phyloP scores from a whole-genome alignment of 192 early-diverging fungal genomes.

The Neocallimastix lanati region DNA sequence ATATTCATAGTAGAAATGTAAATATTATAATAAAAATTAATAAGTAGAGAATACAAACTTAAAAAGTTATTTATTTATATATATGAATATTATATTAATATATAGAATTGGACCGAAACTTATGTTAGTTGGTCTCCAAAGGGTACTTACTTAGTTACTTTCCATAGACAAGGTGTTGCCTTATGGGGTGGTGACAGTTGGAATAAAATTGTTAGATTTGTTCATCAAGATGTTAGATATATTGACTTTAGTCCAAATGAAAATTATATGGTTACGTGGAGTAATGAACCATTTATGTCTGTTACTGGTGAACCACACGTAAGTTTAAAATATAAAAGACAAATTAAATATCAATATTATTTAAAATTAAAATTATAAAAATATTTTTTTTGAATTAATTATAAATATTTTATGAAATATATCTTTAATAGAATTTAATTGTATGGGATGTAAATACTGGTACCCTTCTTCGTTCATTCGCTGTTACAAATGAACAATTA shows the following conservation, averaged over 20 bases:
- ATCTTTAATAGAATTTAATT: constrained; percentile 20
- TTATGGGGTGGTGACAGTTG: constrained; percentile 91
- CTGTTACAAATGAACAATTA: constrained; percentile 11
- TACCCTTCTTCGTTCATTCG: constrained; percentile 74
- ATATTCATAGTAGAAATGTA: constrained; percentile 39
- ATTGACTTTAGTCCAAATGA: constrained; percentile 92
- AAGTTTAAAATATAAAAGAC: neutral
- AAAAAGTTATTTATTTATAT: no score
- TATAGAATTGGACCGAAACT: constrained; percentile 81
- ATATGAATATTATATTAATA: no score
- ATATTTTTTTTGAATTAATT: no score
- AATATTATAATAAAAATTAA: no score
- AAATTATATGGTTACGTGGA: constrained; percentile 78
- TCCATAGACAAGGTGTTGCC: constrained; percentile 83
- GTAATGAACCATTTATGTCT: constrained; percentile 62
- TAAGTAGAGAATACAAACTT: no score
- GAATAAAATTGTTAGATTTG: constrained; percentile 78
- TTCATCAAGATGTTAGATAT: constrained; percentile 73
- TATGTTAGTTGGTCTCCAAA: constrained; percentile 88
- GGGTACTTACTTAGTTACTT: constrained; percentile 81
- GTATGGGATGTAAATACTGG: constrained; percentile 87
- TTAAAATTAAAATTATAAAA: no score
- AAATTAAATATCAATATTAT: no score
- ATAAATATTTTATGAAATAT: no score
- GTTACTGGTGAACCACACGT: constrained; percentile 43